Conservation (phyloP, 1,284 basidiomycete species). For the Pascua sp. region DNA sequence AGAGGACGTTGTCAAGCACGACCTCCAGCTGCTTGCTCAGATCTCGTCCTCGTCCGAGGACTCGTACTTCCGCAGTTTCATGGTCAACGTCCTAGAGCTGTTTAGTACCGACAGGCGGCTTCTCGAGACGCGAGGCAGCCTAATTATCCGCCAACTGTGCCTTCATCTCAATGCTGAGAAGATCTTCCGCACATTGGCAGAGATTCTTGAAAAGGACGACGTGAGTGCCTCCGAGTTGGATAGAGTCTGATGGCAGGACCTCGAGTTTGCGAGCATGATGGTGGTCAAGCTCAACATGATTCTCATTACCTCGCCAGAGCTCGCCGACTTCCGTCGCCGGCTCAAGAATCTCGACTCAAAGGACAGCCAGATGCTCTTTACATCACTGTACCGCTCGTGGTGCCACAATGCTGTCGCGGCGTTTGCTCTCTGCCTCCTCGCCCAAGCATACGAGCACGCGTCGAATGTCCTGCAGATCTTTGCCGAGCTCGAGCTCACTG, state of each 20-base stretch:
- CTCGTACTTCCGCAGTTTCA: conserved; percentile 90
- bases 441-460: conserved; percentile 98
- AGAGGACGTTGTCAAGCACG: conserved; percentile 95
- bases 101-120: conserved; percentile 92
- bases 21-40: conserved; percentile 91
- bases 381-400: conserved; percentile 92
- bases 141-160: conserved; percentile 95
- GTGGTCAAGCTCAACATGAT: conserved; percentile 97
- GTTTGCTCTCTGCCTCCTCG: conserved; percentile 90
- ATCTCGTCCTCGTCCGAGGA: conserved; percentile 89
- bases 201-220: conserved; percentile 97
- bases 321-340: conserved; percentile 86
- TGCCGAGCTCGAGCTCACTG: conserved; percentile 94
- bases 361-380: conserved; percentile 88
- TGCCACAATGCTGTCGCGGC: conserved; percentile 97
- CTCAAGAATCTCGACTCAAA: conserved; percentile 92
- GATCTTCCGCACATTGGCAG: conserved; percentile 93
- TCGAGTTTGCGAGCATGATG: conserved; percentile 95
- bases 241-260: conserved; percentile 58
- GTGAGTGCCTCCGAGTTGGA: conserved; percentile 51
- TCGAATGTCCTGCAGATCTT: conserved; percentile 96
- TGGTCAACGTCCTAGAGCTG: conserved; percentile 88
- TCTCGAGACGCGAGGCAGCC: conserved; percentile 85
- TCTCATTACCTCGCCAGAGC: conserved; percentile 91
- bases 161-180: conserved; percentile 90